Percentiles rank a stretch among this genome's conserved stretches.
phyloP scores from a whole-genome alignment of 2,329 filamentous ascomycete genomes.

The Penicillium crustosum region DNA sequence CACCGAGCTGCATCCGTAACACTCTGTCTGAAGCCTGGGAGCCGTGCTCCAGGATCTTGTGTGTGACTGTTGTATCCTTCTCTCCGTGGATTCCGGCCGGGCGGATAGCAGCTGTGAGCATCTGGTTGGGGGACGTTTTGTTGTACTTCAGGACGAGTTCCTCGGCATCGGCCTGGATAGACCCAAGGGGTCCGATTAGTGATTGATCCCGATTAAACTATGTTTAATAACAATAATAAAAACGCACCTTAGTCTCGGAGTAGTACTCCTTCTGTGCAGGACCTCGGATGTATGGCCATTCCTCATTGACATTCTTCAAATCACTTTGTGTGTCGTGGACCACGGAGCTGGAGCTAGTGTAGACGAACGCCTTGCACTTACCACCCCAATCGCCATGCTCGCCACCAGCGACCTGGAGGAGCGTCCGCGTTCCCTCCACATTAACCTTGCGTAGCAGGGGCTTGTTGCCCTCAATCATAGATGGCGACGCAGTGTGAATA shows the following conservation, averaged over 20 bases:
- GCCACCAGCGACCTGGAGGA: conserved; percentile 68
- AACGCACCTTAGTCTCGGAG: conserved; percentile 77
- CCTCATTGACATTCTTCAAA: conserved; percentile 81
- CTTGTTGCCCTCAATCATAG: conserved; percentile 52
- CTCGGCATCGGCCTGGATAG: conserved; percentile 70
- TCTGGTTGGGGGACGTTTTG: conserved; percentile 55
- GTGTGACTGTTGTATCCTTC: conserved; percentile 75
- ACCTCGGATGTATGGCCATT: conserved; percentile 72
- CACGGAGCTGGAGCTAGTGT: conserved; percentile 86
- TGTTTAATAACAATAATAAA: conserved; percentile 26
- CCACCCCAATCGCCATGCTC: conserved; percentile 62
- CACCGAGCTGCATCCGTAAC: conserved; percentile 76
- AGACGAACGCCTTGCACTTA: conserved; percentile 71
- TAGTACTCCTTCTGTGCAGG: conserved; percentile 76
- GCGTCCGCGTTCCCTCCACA: conserved; percentile 76
- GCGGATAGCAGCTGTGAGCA: conserved; percentile 78
- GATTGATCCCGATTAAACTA: neutral
- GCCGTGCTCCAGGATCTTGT: conserved; percentile 71
- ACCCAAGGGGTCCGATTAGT: conserved; percentile 3
- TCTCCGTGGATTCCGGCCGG: conserved; percentile 90
- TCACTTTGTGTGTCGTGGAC: conserved; percentile 78
- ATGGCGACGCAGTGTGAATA: conserved; percentile 83
- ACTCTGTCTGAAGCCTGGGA: conserved; percentile 57
- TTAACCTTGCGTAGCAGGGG: conserved; percentile 78
- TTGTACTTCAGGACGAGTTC: conserved; percentile 75